Evolutionary conservation across 176 grass and related monocot genomes (phyloP).

Genomic region (Zoysia pacifica): DNA sequence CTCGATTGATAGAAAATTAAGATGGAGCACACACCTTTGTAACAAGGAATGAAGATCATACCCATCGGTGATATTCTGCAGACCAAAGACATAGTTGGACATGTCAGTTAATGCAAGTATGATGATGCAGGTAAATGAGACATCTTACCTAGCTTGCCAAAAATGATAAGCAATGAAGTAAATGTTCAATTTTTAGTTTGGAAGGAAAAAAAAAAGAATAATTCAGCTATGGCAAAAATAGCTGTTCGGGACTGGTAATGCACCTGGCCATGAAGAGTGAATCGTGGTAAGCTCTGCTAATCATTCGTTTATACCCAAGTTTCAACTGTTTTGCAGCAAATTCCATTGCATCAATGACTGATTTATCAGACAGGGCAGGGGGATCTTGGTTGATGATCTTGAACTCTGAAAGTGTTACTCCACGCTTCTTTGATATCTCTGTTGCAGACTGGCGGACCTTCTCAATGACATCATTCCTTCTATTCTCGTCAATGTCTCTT

Average conservation of each 20-base stretch:
- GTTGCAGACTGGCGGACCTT: slow-evolving; percentile 64
- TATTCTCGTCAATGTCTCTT: slow-evolving; percentile 87
- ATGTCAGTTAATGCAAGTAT: slow-evolving; percentile 8
- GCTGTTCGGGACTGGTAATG: neutral
- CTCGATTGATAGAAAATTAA: neutral
- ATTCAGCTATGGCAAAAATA: neutral
- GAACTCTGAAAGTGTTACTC: slow-evolving; percentile 77
- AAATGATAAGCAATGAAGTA: neutral
- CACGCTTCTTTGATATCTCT: slow-evolving; percentile 62
- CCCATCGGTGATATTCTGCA: slow-evolving; percentile 94
- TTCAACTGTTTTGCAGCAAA: slow-evolving; percentile 62
- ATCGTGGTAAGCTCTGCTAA: slow-evolving; percentile 97
- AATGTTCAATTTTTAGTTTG: slow-evolving; percentile 3
- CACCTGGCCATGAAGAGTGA: slow-evolving; percentile 99
- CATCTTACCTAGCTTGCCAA: neutral
- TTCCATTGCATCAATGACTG: slow-evolving; percentile 71
- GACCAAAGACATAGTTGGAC: neutral
- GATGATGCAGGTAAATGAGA: neutral
- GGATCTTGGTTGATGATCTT: slow-evolving; percentile 93
- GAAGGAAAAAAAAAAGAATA: neutral
- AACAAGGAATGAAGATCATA: slow-evolving; percentile 98
- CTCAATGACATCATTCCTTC: slow-evolving; percentile 81
- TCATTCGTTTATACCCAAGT: slow-evolving; percentile 76
- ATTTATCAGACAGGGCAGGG: slow-evolving; percentile 72
- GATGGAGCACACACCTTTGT: slow-evolving; percentile 71